phyloP scores from a whole-genome alignment of 305 asterid species.

The Fraxinus dipetala region DNA sequence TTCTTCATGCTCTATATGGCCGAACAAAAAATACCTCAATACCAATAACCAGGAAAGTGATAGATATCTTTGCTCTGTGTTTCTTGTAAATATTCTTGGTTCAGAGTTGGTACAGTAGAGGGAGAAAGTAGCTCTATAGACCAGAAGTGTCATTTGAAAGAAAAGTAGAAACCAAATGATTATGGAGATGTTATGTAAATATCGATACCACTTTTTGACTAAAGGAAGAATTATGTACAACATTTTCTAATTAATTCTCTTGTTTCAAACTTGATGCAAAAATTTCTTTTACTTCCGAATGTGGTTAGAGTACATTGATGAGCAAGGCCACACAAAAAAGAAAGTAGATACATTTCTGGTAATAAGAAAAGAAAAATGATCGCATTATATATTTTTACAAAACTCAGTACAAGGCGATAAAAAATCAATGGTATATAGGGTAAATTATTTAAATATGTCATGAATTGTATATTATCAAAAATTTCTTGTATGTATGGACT shows the following conservation, averaged over 20 bases:
- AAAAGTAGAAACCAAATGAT: neutral
- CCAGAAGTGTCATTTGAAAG: neutral
- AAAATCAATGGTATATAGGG: too few relatives aligned
- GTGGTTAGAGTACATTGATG: neutral
- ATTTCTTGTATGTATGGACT: neutral
- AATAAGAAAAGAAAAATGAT: neutral
- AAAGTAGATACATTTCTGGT: neutral
- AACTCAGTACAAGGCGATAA: too few relatives aligned
- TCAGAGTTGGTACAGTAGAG: neutral
- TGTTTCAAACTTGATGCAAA: too few relatives aligned
- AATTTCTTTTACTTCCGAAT: neutral
- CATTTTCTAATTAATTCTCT: too few relatives aligned
- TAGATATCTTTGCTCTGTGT: neutral
- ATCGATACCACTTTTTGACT: too few relatives aligned
- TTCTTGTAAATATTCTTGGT: neutral
- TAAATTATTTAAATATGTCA: too few relatives aligned
- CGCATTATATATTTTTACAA: neutral
- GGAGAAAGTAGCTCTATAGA: neutral
- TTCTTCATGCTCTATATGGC: neutral
- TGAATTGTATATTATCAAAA: too few relatives aligned
- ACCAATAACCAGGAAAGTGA: neutral
- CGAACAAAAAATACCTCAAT: neutral
- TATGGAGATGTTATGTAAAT: neutral
- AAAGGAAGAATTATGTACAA: too few relatives aligned
- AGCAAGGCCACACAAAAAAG: neutral